Conservation (phyloP, 805 yeast genomes). For the Barnettozyma sucrosica region DNA sequence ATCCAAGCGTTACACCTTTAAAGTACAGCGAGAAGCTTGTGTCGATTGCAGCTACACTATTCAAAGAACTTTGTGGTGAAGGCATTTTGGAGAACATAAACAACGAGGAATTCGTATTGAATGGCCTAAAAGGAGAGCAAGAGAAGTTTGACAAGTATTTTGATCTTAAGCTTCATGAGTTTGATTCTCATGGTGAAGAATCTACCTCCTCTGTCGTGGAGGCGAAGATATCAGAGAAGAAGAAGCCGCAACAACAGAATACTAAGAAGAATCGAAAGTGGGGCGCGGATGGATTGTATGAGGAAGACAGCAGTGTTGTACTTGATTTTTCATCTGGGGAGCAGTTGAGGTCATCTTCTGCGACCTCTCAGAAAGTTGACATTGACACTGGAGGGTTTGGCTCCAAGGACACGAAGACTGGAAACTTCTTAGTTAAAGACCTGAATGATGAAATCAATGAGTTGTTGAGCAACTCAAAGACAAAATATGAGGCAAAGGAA, state of each 20-base stretch:
- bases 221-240: constrained; percentile 6
- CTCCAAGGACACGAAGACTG: constrained; percentile 35
- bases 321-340: constrained; percentile 50
- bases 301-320: constrained; percentile 35
- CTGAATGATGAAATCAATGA: constrained; percentile 46
- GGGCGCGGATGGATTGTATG: constrained; percentile 59
- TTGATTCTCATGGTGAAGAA: constrained; percentile 13
- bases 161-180: constrained; percentile 29
- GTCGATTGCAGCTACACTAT: constrained; percentile 25
- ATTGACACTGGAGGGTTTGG: constrained; percentile 35
- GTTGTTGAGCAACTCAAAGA: constrained; percentile 29
- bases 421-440: constrained; percentile 63
- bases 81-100: constrained; percentile 23
- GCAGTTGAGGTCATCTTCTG: constrained; percentile 14
- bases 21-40: constrained; percentile 32
- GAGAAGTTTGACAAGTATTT: constrained; percentile 35
- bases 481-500: constrained; percentile 26
- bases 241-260: constrained; percentile 15
- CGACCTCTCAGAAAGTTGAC: constrained; percentile 10
- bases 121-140: constrained; percentile 29
- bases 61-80: constrained; percentile 28
- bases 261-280: constrained; percentile 52
- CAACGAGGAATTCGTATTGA: constrained; percentile 26
- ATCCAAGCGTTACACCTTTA: constrained; percentile 33
- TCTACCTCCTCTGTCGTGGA: constrained; percentile 13